phyloP scores from a whole-genome alignment of 352 stramenopile species.

The Pythium sp. region DNA sequence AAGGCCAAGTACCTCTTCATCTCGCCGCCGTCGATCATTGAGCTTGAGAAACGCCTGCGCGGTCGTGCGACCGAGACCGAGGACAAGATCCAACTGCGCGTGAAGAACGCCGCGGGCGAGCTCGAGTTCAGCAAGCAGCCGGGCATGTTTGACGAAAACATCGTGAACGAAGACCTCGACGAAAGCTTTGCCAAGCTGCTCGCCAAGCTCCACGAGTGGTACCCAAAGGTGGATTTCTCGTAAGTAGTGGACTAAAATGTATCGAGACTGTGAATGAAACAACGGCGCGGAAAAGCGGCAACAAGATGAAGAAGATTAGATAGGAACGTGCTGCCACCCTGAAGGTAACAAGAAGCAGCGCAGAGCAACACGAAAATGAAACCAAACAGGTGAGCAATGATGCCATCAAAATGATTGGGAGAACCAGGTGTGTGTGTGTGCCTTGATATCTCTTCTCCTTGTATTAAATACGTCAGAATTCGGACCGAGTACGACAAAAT shows the following conservation, averaged over 20 bases:
- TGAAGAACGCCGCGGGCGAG: conserved; percentile 93
- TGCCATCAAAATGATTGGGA: background rate
- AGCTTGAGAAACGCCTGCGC: conserved; percentile 93
- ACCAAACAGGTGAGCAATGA: conserved; percentile 5
- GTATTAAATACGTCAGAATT: background rate
- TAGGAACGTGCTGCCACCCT: background rate
- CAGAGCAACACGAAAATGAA: conserved; percentile 6
- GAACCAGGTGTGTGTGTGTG: background rate
- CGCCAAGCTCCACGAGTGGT: conserved; percentile 69
- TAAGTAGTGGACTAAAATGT: conserved; percentile 18
- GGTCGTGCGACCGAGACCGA: conserved; percentile 95
- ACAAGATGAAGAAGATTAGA: conserved; percentile 6
- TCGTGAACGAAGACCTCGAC: conserved; percentile 89
- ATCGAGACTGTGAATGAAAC: background rate
- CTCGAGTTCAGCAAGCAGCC: conserved; percentile 86
- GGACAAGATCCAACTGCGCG: conserved; percentile 92
- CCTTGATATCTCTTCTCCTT: background rate
- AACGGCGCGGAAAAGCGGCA: background rate
- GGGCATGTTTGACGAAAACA: conserved; percentile 86
- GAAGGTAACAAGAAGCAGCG: background rate
- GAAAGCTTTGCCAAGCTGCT: conserved; percentile 75
- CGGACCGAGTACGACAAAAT: background rate
- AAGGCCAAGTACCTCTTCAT: conserved; percentile 96
- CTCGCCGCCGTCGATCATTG: conserved; percentile 92
- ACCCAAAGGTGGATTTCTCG: conserved; percentile 59